Conservation (phyloP, 345 rosid species). For the Sapria himalayana region DNA sequence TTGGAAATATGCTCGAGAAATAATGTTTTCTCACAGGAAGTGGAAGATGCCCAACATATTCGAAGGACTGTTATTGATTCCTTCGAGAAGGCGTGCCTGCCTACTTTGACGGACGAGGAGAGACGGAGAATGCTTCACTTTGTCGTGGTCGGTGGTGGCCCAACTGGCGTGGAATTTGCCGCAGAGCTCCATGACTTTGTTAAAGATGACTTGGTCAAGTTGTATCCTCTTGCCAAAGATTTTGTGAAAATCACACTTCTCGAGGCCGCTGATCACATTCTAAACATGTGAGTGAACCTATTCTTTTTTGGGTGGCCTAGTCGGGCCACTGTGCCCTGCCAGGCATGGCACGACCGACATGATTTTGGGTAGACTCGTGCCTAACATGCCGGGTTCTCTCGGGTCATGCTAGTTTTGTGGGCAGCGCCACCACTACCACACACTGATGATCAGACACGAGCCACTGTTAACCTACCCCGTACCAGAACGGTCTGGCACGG, state of each 20-base stretch:
- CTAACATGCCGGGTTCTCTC: too few species aligned
- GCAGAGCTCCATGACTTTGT: constrained; percentile 92
- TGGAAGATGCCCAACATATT: constrained; percentile 88
- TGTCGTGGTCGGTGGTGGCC: constrained; percentile 97
- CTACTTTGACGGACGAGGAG: constrained; percentile 70
- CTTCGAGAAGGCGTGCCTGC: constrained; percentile 87
- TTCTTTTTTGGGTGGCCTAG: too few species aligned
- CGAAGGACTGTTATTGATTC: constrained; percentile 62
- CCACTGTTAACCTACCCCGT: too few species aligned
- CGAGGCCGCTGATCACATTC: constrained; percentile 91
- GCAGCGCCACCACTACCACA: too few species aligned
- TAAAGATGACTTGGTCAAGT: constrained; percentile 55
- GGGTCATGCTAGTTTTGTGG: too few species aligned
- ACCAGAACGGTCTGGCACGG: too few species aligned
- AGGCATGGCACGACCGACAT: too few species aligned
- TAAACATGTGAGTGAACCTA: constrained; percentile 83
- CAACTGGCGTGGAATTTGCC: constrained; percentile 97
- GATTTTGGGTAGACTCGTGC: too few species aligned
- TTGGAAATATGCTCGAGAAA: too few species aligned
- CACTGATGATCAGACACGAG: too few species aligned
- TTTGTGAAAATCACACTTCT: constrained; percentile 59
- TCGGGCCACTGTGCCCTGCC: too few species aligned
- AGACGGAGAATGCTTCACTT: constrained; percentile 78
- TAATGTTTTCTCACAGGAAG: constrained; percentile 38
- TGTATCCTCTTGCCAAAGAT: constrained; percentile 53